phyloP scores from a whole-genome alignment of 1,139 yeast species.

The Kazachstania sp. region DNA sequence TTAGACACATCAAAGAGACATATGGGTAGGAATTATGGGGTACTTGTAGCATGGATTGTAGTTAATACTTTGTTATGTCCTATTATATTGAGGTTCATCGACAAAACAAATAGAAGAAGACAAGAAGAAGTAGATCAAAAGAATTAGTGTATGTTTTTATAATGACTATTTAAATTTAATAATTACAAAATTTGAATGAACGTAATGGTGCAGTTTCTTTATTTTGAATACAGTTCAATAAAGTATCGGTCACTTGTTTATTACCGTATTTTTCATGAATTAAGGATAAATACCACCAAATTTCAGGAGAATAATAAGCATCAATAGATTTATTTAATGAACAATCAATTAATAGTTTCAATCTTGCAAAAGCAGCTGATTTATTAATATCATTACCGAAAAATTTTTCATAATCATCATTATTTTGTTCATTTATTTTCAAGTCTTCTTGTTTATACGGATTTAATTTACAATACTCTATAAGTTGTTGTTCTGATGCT shows the following conservation, averaged over 20 bases:
- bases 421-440: background rate
- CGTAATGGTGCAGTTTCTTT: constrained; percentile 65
- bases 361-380: constrained; percentile 56
- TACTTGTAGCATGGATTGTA: constrained; percentile 51
- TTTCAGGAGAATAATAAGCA: constrained; percentile 56
- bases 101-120: background rate
- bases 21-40: constrained; percentile 50
- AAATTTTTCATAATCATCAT: constrained; percentile 10
- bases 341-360: constrained; percentile 55
- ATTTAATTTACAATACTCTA: constrained; percentile 11
- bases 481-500: constrained; percentile 7
- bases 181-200: constrained; percentile 27
- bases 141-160: background rate
- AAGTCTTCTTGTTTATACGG: background rate
- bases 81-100: constrained; percentile 28
- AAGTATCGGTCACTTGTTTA: constrained; percentile 42
- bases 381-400: constrained; percentile 45
- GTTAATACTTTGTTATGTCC: constrained; percentile 41
- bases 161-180: constrained; percentile 8
- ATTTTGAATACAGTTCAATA: constrained; percentile 61
- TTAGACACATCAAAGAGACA: constrained; percentile 47
- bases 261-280: constrained; percentile 60
- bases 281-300: constrained; percentile 64
- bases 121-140: background rate
- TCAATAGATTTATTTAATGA: constrained; percentile 40